A percentile compares a stretch with the other conserved stretches of the same genome.
phyloP scores from a whole-genome alignment of 164 flowering plant genomes.

The Buxus sempervirens region DNA sequence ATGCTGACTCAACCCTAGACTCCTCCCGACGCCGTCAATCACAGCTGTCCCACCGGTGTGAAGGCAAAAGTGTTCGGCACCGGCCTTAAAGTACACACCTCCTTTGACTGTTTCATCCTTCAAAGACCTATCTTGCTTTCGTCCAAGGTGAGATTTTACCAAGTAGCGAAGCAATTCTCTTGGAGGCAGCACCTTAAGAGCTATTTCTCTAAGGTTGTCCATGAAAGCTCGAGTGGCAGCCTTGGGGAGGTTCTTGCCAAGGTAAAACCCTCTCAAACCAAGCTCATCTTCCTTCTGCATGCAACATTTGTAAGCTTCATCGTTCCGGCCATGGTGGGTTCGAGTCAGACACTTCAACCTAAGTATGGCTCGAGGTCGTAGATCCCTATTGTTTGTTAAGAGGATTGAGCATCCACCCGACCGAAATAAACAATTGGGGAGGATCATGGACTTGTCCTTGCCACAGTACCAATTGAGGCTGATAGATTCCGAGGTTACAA shows the following conservation, averaged over 20 bases:
- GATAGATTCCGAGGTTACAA: slow-evolving; percentile 56
- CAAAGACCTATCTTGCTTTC: background rate
- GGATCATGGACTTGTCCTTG: slow-evolving; percentile 52
- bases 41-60: slow-evolving; percentile 57
- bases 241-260: slow-evolving; percentile 44
- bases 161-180: slow-evolving; percentile 38
- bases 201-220: slow-evolving; percentile 35
- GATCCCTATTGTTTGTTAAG: slow-evolving; percentile 37
- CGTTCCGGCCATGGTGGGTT: slow-evolving; percentile 46
- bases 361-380: slow-evolving; percentile 38
- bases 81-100: slow-evolving; percentile 42
- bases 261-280: slow-evolving; percentile 38
- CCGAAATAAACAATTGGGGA: slow-evolving; percentile 58
- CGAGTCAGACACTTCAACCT: slow-evolving; percentile 39
- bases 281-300: slow-evolving; percentile 43
- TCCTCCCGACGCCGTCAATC: slow-evolving; percentile 43
- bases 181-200: slow-evolving; percentile 46
- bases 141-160: slow-evolving; percentile 2
- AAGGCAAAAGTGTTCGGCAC: slow-evolving; percentile 55
- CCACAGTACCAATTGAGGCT: slow-evolving; percentile 60
- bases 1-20: slow-evolving; percentile 36
- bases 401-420: slow-evolving; percentile 64
- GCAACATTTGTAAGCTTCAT: slow-evolving; percentile 55
- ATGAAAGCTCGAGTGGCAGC: slow-evolving; percentile 48
- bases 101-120: slow-evolving; percentile 5